These are phyloP conservation scores for Colletotrichum incanum DNA, from an alignment of 2,329 filamentous ascomycete genomes.

Conservation along the genomic window DNA sequence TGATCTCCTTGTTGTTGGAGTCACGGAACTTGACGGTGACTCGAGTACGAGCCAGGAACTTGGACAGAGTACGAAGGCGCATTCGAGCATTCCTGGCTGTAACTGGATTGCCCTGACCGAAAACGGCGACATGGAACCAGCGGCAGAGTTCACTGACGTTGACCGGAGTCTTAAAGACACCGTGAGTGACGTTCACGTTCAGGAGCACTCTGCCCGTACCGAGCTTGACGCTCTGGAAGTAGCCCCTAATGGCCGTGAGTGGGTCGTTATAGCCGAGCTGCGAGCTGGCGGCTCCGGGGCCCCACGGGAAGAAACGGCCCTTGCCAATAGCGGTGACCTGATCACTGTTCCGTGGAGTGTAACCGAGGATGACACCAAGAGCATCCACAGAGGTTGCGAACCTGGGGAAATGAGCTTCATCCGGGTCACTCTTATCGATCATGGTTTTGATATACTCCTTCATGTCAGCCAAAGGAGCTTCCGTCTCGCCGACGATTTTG, in stretches of 20 bases:
- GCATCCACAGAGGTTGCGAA: constrained; percentile 65
- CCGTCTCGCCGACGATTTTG: constrained; percentile 57
- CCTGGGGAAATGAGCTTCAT: constrained; percentile 62
- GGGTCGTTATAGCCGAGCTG: constrained; percentile 50
- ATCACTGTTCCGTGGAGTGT: constrained; percentile 56
- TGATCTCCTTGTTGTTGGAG: constrained; percentile 42
- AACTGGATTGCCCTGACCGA: constrained; percentile 7
- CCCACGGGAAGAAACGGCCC: constrained; percentile 65
- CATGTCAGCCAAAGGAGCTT: constrained; percentile 58
- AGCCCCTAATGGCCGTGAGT: constrained; percentile 65
- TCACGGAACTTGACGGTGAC: constrained; percentile 54
- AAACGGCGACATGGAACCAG: constrained; percentile 37
- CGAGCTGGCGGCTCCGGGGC: constrained; percentile 47
- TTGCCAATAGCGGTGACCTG: constrained; percentile 60
- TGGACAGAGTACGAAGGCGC: constrained; percentile 52
- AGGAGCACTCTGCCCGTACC: constrained; percentile 69
- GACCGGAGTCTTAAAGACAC: constrained; percentile 64
- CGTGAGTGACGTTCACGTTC: constrained; percentile 70
- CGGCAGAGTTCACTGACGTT: constrained; percentile 48
- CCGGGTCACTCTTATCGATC: constrained; percentile 53
- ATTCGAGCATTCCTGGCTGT: background rate
- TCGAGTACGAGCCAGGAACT: constrained; percentile 57
- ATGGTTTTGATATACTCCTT: constrained; percentile 62
- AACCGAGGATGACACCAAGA: constrained; percentile 67
- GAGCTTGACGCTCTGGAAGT: constrained; percentile 69